Conservation (phyloP, 495 filamentous ascomycete genomes). For the Aspergillus asperescens region DNA sequence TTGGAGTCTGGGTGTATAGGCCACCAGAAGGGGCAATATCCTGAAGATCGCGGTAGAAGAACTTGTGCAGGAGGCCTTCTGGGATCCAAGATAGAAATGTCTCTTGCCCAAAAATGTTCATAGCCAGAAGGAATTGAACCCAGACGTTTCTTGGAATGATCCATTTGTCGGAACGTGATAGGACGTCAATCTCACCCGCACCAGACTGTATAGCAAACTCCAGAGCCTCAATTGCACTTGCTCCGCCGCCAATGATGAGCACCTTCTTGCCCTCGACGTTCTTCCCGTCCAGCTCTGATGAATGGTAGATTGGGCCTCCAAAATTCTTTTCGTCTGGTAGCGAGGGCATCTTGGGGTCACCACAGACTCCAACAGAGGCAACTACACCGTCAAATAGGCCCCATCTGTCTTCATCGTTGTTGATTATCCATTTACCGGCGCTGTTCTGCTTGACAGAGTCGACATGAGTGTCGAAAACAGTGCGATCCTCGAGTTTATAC, state of each 20-base stretch:
- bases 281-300: conserved; percentile 65
- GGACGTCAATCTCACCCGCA: conserved; percentile 63
- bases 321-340: conserved; percentile 63
- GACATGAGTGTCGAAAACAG: conserved; percentile 65
- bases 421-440: conserved; percentile 75
- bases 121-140: conserved; percentile 63
- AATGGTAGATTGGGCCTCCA: conserved; percentile 65
- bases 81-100: conserved; percentile 71
- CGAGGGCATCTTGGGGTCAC: conserved; percentile 65
- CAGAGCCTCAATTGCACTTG: conserved; percentile 76
- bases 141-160: conserved; percentile 77
- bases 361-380: conserved; percentile 71
- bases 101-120: conserved; percentile 78
- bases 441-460: conserved; percentile 61
- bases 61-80: conserved; percentile 63
- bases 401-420: conserved; percentile 61
- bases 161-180: conserved; percentile 81
- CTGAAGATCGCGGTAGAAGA: conserved; percentile 82
- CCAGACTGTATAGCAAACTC: conserved; percentile 68
- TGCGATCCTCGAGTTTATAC: conserved; percentile 65
- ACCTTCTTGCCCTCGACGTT: conserved; percentile 66
- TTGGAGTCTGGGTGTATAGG: conserved; percentile 73
- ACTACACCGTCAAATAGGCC: conserved; percentile 76
- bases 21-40: conserved; percentile 67
- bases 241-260: conserved; percentile 72